phyloP scores from a whole-genome alignment of 148 eudicot species.

The Nepenthes gracilis region DNA sequence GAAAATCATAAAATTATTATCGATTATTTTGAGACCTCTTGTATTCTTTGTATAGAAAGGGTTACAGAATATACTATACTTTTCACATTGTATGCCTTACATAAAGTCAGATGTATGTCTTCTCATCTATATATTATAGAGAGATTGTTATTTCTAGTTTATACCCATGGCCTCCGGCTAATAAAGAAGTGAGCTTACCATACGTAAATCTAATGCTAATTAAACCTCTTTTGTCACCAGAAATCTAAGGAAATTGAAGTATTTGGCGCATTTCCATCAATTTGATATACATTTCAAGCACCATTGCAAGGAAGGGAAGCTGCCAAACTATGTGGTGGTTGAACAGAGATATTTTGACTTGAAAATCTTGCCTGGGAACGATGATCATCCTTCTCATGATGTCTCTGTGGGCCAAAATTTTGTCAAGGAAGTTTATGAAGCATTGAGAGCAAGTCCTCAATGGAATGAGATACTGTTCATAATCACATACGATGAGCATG shows the following conservation, averaged over 20 bases:
- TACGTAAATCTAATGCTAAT: no score
- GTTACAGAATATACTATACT: no score
- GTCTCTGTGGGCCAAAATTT: constrained; percentile 59
- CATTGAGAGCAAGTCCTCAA: constrained; percentile 22
- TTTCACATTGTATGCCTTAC: no score
- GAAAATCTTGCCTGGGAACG: constrained; percentile 29
- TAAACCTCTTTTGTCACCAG: not conserved
- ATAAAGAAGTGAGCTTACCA: no score
- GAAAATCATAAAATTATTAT: no score
- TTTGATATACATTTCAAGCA: constrained; percentile 29
- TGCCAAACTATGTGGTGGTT: constrained; percentile 46
- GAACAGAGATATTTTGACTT: constrained; percentile 43
- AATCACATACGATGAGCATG: constrained; percentile 74
- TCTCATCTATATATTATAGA: no score
- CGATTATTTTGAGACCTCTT: no score
- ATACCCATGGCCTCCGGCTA: no score
- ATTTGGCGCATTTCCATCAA: constrained; percentile 27
- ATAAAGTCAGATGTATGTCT: no score
- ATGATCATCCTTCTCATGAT: constrained; percentile 64
- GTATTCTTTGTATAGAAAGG: no score
- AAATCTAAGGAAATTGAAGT: constrained; percentile 15
- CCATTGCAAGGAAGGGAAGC: constrained; percentile 39
- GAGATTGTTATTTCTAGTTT: no score
- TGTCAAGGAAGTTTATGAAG: constrained; percentile 65
- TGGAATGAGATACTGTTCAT: constrained; percentile 49